A percentile compares a stretch with the other conserved stretches of the same genome.
These are phyloP conservation scores for Trichoderma guizhouense DNA, from an alignment of 2,329 filamentous ascomycete genomes.

Conservation along the genomic window DNA sequence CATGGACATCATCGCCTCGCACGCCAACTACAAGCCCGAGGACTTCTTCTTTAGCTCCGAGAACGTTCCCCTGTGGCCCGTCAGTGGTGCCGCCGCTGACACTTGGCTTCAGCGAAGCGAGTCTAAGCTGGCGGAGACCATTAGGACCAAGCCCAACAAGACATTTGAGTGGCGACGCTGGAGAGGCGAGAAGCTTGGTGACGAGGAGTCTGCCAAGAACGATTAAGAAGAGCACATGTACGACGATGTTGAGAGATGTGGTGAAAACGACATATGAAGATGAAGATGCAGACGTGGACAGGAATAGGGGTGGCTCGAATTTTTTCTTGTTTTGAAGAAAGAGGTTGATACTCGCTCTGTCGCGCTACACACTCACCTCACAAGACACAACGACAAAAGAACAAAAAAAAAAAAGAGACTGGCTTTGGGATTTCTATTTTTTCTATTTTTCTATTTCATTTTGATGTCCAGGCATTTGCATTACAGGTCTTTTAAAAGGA, in stretches of 20 bases:
- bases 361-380: not conserved
- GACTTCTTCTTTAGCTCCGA: conserved; percentile 32
- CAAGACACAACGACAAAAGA: not conserved
- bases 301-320: not conserved
- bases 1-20: conserved; percentile 67
- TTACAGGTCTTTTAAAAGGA: conserved; percentile 14
- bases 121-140: conserved; percentile 36
- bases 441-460: not conserved
- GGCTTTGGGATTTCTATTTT: not conserved
- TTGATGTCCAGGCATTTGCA: conserved; percentile 5
- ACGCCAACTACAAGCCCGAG: conserved; percentile 34
- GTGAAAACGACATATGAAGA: not conserved
- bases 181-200: conserved; percentile 1
- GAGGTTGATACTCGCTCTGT: not conserved
- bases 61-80: conserved; percentile 57
- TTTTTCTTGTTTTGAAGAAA: not conserved
- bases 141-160: conserved; percentile 39
- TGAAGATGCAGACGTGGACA: not conserved
- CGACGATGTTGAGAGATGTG: not conserved
- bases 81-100: conserved; percentile 40
- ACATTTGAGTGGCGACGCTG: conserved; percentile 33
- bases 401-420: not conserved
- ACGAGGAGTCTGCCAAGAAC: conserved; percentile 11
- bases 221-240: not conserved
- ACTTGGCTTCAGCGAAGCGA: conserved; percentile 42